Percentiles rank a stretch among this genome's conserved stretches.
These are phyloP conservation scores for Boletus bicolor DNA, from an alignment of 768 basidiomycete species.

Conservation along the genomic window DNA sequence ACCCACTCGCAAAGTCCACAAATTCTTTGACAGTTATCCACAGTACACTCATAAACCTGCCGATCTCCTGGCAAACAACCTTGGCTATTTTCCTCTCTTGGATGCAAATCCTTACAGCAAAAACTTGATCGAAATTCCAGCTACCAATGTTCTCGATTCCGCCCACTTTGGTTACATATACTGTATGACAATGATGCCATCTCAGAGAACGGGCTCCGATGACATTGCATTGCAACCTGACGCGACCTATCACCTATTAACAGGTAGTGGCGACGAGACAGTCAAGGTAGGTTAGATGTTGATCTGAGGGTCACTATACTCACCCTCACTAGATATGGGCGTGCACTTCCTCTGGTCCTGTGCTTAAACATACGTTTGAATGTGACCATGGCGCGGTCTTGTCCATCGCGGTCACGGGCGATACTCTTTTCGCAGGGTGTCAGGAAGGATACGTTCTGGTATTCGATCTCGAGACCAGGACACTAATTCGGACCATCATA, in stretches of 20 bases:
- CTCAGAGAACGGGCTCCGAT: conserved; percentile 37
- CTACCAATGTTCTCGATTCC: conserved; percentile 73
- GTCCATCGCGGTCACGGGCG: conserved; percentile 69
- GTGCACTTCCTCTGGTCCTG: conserved; percentile 45
- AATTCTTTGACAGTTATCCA: conserved; percentile 91
- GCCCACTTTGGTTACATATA: conserved; percentile 96
- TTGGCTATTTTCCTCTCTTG: conserved; percentile 33
- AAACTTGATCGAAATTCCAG: conserved; percentile 50
- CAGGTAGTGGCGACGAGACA: conserved; percentile 88
- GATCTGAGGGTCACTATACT: neutral
- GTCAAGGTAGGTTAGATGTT: conserved; percentile 60
- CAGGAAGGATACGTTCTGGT: conserved; percentile 93
- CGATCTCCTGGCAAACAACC: conserved; percentile 65
- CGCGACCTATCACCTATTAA: conserved; percentile 54
- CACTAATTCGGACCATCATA: conserved; percentile 81
- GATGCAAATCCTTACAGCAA: conserved; percentile 23
- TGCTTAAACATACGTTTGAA: conserved; percentile 60
- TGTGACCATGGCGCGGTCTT: conserved; percentile 79
- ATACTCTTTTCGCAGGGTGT: conserved; percentile 87
- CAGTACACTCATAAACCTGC: conserved; percentile 65
- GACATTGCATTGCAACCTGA: conserved; percentile 24
- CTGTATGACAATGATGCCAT: conserved; percentile 59
- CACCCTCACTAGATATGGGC: conserved; percentile 57
- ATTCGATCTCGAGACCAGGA: conserved; percentile 86
- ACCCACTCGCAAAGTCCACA: conserved; percentile 60